A percentile compares a stretch with the other conserved stretches of the same genome.
Conservation (phyloP, 768 basidiomycete species). For the Lactarius vividus region DNA sequence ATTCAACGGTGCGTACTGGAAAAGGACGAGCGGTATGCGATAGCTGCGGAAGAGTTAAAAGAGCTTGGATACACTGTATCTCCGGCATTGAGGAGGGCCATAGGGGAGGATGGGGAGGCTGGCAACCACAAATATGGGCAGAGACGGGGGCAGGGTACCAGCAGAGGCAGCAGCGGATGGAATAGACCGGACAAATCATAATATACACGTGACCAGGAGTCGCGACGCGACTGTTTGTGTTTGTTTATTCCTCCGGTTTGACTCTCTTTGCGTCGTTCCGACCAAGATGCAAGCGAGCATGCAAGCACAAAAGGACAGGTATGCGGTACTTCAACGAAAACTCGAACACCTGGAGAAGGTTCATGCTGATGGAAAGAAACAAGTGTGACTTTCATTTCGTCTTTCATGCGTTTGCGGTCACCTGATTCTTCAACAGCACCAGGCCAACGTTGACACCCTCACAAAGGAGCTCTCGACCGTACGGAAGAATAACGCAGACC, state of each 20-base stretch:
- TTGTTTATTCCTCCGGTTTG: slow-evolving; percentile 7
- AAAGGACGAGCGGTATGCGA: slow-evolving; percentile 58
- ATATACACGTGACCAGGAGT: slow-evolving; percentile 5
- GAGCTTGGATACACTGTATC: slow-evolving; percentile 52
- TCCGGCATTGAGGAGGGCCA: slow-evolving; percentile 33
- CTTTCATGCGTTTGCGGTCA: slow-evolving; percentile 10
- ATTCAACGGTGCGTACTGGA: slow-evolving; percentile 53
- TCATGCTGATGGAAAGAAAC: slow-evolving; percentile 65
- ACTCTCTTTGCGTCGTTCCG: not conserved
- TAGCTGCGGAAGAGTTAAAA: slow-evolving; percentile 71
- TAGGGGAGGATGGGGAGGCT: slow-evolving; percentile 29
- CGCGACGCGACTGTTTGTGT: slow-evolving; percentile 25
- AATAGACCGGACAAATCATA: not conserved
- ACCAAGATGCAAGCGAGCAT: slow-evolving; percentile 10
- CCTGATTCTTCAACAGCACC: slow-evolving; percentile 45
- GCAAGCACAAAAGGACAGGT: slow-evolving; percentile 41
- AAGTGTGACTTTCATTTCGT: slow-evolving; percentile 42
- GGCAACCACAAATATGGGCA: not conserved
- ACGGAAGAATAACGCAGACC: slow-evolving; percentile 49
- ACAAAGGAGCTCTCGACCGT: slow-evolving; percentile 53
- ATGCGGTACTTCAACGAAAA: slow-evolving; percentile 55
- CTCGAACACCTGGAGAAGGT: slow-evolving; percentile 61
- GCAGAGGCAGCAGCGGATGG: too few species aligned
- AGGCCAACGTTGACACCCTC: slow-evolving; percentile 54
- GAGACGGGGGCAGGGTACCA: not conserved